Base-by-base conservation (phyloP, 441 rosid species). In the Pelargonium cotyledonis region DNA sequence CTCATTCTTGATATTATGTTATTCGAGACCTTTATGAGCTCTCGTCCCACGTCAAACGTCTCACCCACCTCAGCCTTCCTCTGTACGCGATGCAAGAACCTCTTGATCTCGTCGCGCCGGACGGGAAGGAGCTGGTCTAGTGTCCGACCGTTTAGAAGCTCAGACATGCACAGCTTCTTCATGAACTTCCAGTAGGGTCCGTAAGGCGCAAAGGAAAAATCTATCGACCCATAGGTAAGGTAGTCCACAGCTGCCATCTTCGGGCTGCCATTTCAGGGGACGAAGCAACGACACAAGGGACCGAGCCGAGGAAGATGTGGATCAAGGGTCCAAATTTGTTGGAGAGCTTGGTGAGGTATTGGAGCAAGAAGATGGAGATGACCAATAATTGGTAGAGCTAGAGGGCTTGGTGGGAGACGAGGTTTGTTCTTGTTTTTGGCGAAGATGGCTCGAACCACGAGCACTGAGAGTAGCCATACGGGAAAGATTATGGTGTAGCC, bases 131-230 rank as follows among this genome's bases (percentile, higher is more conserved):
- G 64, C 66, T 70, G 76, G 23, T 79, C 78, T 2, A 85, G 35
- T 2, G 66, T 76, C 14, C 51, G 78, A 14, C 83, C 75, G 5
- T 84, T 78, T 5, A 85, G 87, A 63, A 85, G 81, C 16, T 81
- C 75, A 9, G 80, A 53, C 82, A 80, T 76, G 72, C 80, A 74
- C 47, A 84, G 68, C 65, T 85, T 82, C 80, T 84, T 85, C 80
- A 82, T 75, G 84, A 84, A 85, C 80, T 79, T 80, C 89, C 89
- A 85, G 60, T 84, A 84, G 19, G 80, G 80, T 38, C 87, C 89
- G 6, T 84, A 78, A 9, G 83, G 81, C 23, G 86, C 69, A 26
- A 85, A 85, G 15, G 82, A 44, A 72, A 85, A 81, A 73, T 78
- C 82, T 14, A 76, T 41, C 9, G 84, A 78, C 63, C 87, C 84